phyloP scores from a whole-genome alignment of 345 rosid species.

The Ricinus communis region DNA sequence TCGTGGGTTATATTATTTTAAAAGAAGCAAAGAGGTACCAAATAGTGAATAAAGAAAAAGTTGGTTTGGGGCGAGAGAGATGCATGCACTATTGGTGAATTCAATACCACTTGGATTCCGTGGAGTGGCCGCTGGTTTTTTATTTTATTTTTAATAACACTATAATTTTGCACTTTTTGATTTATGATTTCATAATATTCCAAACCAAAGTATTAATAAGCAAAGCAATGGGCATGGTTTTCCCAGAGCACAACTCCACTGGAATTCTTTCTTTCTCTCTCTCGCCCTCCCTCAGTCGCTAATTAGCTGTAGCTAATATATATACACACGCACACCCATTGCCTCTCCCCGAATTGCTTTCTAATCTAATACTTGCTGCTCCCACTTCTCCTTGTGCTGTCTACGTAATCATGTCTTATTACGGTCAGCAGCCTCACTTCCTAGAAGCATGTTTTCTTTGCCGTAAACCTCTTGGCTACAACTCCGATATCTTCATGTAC shows the following conservation, averaged over 20 bases:
- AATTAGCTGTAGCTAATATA: background rate
- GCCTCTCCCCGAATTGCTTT: background rate
- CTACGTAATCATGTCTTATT: slow-evolving; percentile 22
- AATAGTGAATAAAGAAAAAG: background rate
- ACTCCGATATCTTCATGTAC: slow-evolving; percentile 91
- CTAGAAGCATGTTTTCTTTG: slow-evolving; percentile 76
- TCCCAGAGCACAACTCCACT: too few species aligned
- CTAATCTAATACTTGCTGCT: too few species aligned
- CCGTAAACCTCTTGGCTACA: slow-evolving; percentile 51
- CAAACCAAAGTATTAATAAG: too few species aligned
- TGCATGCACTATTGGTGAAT: slow-evolving; percentile 2
- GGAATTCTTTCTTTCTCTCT: too few species aligned
- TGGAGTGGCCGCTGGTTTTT: slow-evolving; percentile 23
- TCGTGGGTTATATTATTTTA: too few species aligned
- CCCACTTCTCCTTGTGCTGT: background rate
- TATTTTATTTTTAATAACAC: background rate
- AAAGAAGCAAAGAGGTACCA: background rate
- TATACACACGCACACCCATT: background rate
- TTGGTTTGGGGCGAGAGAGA: background rate
- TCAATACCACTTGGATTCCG: slow-evolving; percentile 15
- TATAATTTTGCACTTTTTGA: too few species aligned
- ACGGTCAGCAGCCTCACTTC: slow-evolving; percentile 54
- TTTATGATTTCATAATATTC: too few species aligned
- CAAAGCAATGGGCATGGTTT: too few species aligned
- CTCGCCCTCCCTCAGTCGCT: slow-evolving; percentile 17